Conservation (phyloP, 805 yeast species). For the Starmerella vitae region DNA sequence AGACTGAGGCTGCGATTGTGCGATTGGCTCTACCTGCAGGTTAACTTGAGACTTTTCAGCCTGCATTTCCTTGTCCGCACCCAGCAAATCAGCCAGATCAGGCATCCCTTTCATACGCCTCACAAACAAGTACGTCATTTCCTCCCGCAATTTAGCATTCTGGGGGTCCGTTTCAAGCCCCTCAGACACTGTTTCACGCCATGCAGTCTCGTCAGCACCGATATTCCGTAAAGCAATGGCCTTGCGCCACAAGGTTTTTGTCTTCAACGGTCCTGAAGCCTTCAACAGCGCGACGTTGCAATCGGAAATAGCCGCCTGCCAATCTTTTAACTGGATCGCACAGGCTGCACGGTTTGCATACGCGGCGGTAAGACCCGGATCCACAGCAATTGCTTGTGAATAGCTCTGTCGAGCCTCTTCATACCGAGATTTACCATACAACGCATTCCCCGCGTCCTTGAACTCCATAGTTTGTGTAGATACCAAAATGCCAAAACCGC, state of each 20-base stretch:
- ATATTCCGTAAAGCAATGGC: slow-evolving; percentile 15
- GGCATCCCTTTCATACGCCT: too few species aligned
- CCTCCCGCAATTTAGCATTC: slow-evolving; percentile 13
- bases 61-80: too few species aligned
- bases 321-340: slow-evolving; percentile 13
- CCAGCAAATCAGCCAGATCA: too few species aligned
- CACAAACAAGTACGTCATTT: slow-evolving; percentile 10
- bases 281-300: slow-evolving; percentile 13
- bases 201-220: slow-evolving; percentile 7
- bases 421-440: slow-evolving; percentile 7
- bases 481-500: too few species aligned
- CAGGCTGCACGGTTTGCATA: slow-evolving; percentile 22
- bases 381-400: slow-evolving; percentile 15
- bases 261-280: slow-evolving; percentile 5
- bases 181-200: slow-evolving; percentile 8
- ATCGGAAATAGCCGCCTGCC: slow-evolving; percentile 14
- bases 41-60: too few species aligned
- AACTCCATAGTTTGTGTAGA: too few species aligned
- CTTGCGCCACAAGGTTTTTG: slow-evolving; percentile 16
- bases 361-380: slow-evolving; percentile 16
- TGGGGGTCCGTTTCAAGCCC: slow-evolving; percentile 18
- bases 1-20: not conserved
- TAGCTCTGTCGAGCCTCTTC: slow-evolving; percentile 12
- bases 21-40: too few species aligned
- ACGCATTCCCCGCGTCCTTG: slow-evolving; percentile 16